A percentile compares a stretch with the other conserved stretches of the same genome.
Conservation (phyloP, 2,329 filamentous ascomycete genomes). For the Drechslerella dactyloides region DNA sequence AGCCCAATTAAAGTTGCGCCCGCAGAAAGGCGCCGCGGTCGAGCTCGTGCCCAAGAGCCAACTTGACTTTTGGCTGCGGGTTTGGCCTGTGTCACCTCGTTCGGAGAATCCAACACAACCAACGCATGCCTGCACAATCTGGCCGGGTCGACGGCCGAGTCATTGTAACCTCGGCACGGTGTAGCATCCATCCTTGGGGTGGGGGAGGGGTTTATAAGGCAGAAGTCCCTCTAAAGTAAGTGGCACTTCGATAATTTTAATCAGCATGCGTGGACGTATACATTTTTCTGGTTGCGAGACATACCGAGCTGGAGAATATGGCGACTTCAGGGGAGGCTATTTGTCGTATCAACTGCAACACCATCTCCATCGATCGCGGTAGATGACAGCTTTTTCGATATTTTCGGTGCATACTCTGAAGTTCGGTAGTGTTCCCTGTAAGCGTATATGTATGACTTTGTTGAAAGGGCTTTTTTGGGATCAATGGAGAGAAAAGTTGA, state of each 20-base stretch:
- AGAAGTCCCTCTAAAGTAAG: too few relatives aligned
- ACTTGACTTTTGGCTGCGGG: not conserved
- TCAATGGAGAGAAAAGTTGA: too few relatives aligned
- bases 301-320: too few relatives aligned
- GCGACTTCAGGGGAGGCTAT: not conserved
- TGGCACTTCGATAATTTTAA: too few relatives aligned
- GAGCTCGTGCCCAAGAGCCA: slow-evolving; percentile 29
- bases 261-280: too few relatives aligned
- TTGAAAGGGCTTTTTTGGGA: too few relatives aligned
- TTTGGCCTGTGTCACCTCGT: slow-evolving; percentile 41
- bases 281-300: too few relatives aligned
- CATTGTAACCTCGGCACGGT: slow-evolving; percentile 2
- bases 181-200: not conserved
- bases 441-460: too few relatives aligned
- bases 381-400: not conserved
- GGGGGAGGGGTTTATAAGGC: not conserved
- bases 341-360: not conserved
- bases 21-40: not conserved
- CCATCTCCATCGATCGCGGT: not conserved
- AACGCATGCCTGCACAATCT: slow-evolving; percentile 34
- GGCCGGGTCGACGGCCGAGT: slow-evolving; percentile 9
- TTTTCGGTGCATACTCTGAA: not conserved
- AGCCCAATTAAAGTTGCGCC: slow-evolving; percentile 23
- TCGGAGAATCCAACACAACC: slow-evolving; percentile 47
- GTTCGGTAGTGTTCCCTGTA: too few relatives aligned